Evolutionary conservation across 176 grass and related monocot genomes (phyloP), one percentile per base, ranked within the genome.

Genomic region (Echinochloa phyllopogon): DNA sequence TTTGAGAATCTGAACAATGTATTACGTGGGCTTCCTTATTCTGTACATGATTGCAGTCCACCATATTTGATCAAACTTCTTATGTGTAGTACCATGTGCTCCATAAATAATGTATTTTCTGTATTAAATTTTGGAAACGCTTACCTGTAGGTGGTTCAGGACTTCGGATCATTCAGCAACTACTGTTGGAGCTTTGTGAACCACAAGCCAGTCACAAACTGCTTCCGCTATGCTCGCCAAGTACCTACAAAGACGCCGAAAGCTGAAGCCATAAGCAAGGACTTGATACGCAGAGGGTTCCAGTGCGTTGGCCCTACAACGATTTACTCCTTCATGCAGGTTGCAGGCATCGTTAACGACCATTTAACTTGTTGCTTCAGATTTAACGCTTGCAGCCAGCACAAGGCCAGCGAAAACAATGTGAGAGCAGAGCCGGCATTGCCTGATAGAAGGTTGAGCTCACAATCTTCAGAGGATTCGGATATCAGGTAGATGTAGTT

Each of bases 301-400:
- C 87, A 49, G 15, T 90, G 87, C 9, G 85, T 94, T 65, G 92
- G 87, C 2, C 84, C 92, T 4, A 94, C 89, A 48, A 86, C 83
- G 14, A 80, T 94, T 47, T 94, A 94, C 82, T 92, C 82, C 10
- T 90, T 90, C 78, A 94, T 94, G 92, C 92, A 94, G 76, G 87
- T 78, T 21, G 6, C 82, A 4, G 89, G 89, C 0, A 94, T 94
- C 1, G 73, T 92, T 23, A 86, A 92, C 70, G 92, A 86, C 85
- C 92, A 94, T 65, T 56, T 92, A 3, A 75, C 24, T 0, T 87
- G 73, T 64, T 94, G 92, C 84, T 94, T 92, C 62, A 92, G 87
- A 17, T 92, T 79, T 62, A 78, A 84, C 27, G 77, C 17, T 72
- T 83, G 87, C 82, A 80, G 13, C 10, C 43, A 62, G 10, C 75